Percentiles rank a stretch among this genome's conserved stretches.
Conservation (phyloP, 2,329 filamentous ascomycete genomes). For the Hypoxylon sp. region DNA sequence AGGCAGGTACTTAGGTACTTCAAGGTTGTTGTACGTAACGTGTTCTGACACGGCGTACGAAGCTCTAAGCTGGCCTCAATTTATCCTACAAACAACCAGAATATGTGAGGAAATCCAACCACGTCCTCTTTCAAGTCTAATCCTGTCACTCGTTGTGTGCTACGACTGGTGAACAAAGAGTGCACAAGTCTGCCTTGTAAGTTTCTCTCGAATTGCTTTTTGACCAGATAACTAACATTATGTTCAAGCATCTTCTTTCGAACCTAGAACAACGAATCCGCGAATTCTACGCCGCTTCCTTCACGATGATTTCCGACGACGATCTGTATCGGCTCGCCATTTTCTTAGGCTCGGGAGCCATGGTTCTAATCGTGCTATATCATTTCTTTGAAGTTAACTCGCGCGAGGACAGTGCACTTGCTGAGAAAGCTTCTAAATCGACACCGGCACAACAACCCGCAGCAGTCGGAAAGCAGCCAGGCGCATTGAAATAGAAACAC, state of each 20-base stretch:
- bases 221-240: slow-evolving; percentile 18
- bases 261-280: slow-evolving; percentile 33
- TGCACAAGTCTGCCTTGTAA: slow-evolving; percentile 16
- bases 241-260: slow-evolving; percentile 18
- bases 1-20: slow-evolving; percentile 21
- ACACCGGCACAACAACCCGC: slow-evolving; percentile 44
- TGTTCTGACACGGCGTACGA: slow-evolving; percentile 11
- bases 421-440: slow-evolving; percentile 48
- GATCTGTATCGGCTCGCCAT: slow-evolving; percentile 92
- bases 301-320: slow-evolving; percentile 92
- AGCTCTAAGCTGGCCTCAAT: slow-evolving; percentile 53
- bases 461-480: slow-evolving; percentile 43
- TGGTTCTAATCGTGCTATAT: slow-evolving; percentile 94
- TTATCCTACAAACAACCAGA: slow-evolving; percentile 28
- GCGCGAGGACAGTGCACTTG: slow-evolving; percentile 50
- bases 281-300: slow-evolving; percentile 32
- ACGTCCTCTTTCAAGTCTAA: slow-evolving; percentile 14
- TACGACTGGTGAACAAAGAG: slow-evolving; percentile 2
- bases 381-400: slow-evolving; percentile 97
- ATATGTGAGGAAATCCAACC: slow-evolving; percentile 24
- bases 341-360: slow-evolving; percentile 88
- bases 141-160: slow-evolving; percentile 3
- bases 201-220: slow-evolving; percentile 11
- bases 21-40: slow-evolving; percentile 2
- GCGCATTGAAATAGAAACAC: slow-evolving; percentile 35